Evolutionary conservation across 176 grass and related monocot genomes (phyloP).

Genomic region (Carex cristatella): DNA sequence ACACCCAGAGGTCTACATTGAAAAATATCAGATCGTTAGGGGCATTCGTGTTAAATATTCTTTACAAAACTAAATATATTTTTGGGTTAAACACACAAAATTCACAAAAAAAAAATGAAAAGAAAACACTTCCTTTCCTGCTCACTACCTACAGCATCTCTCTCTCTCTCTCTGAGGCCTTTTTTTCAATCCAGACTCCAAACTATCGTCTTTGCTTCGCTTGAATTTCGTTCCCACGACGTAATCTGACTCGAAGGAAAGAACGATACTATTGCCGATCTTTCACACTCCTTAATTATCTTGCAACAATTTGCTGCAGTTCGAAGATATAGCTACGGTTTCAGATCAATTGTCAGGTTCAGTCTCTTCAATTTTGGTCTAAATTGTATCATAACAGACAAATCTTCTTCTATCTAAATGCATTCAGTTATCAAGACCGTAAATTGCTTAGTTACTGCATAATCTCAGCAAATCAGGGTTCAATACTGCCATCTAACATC

Average conservation of each 20-base stretch:
- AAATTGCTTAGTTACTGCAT: not conserved
- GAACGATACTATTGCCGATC: not conserved
- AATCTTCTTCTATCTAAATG: not conserved
- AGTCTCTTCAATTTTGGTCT: not conserved
- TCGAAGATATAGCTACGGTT: not conserved
- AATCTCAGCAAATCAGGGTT: not conserved
- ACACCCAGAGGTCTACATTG: not conserved
- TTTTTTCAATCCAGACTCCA: not conserved
- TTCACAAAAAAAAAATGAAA: not conserved
- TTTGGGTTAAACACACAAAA: not conserved
- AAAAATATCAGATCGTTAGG: not conserved
- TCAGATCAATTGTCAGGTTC: conserved; percentile 7
- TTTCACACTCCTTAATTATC: not conserved
- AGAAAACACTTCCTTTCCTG: not conserved
- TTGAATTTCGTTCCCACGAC: not conserved
- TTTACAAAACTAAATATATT: not conserved
- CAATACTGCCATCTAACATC: not conserved
- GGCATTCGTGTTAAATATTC: not conserved
- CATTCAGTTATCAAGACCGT: not conserved
- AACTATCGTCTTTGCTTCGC: not conserved
- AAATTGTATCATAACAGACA: not conserved
- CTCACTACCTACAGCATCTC: not conserved
- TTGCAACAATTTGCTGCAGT: not conserved
- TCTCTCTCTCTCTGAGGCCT: not conserved
- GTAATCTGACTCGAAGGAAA: not conserved